Conservation (phyloP, 441 rosid genomes). For the Corymbia citriodora region DNA sequence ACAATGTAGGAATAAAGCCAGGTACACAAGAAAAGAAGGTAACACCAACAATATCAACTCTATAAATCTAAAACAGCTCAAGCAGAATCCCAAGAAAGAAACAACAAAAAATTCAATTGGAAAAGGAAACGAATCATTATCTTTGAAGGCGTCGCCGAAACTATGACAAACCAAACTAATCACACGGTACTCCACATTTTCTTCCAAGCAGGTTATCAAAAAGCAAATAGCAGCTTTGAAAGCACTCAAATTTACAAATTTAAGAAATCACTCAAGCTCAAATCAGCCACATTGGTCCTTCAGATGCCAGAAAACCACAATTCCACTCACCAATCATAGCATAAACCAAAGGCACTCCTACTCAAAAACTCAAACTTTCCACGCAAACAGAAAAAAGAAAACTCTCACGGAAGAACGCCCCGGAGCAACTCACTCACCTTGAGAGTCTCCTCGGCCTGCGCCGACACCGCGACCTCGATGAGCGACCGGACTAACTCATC, state of each 20-base stretch:
- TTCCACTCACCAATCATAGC: background rate
- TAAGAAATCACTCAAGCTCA: background rate
- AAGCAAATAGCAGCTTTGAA: background rate
- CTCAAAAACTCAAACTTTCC: background rate
- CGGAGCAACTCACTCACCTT: slow-evolving; percentile 27
- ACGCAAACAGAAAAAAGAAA: background rate
- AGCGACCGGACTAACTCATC: slow-evolving; percentile 60
- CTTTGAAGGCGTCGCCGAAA: background rate
- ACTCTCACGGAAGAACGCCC: background rate
- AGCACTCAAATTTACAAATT: background rate
- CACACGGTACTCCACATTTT: background rate
- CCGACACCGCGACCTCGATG: slow-evolving; percentile 37
- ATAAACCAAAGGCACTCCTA: background rate
- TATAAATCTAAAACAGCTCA: background rate
- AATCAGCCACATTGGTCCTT: background rate
- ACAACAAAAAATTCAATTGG: background rate
- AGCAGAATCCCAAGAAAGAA: background rate
- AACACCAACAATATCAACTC: background rate
- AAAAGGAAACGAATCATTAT: background rate
- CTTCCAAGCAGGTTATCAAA: background rate
- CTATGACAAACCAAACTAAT: background rate
- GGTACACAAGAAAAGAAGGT: background rate
- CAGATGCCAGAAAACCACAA: background rate
- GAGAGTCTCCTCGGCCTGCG: slow-evolving; percentile 49
- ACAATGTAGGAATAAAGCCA: background rate